phyloP scores from a whole-genome alignment of 306 rosid species.

The Cucurbita argyrosperma region DNA sequence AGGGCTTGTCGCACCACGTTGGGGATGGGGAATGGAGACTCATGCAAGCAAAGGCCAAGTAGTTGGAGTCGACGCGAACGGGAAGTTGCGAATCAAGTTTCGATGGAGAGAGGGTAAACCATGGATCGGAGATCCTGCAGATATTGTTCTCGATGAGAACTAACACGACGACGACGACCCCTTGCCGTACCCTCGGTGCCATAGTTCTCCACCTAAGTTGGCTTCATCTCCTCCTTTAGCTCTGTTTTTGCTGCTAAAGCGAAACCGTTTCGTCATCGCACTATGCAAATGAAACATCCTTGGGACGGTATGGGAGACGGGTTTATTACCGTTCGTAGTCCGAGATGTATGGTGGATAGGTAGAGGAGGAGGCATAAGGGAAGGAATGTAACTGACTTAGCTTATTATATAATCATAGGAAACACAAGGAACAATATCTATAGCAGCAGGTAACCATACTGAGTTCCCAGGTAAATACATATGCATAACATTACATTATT shows the following conservation, averaged over 20 bases:
- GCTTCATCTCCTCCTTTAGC: neutral
- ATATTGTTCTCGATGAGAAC: slow-evolving; percentile 53
- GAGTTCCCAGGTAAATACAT: neutral
- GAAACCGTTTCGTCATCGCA: neutral
- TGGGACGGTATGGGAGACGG: neutral
- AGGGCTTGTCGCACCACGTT: slow-evolving; percentile 71
- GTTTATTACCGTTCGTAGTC: neutral
- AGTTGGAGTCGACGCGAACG: slow-evolving; percentile 89
- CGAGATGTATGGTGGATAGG: neutral
- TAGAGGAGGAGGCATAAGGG: neutral
- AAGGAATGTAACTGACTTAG: neutral
- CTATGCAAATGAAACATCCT: neutral
- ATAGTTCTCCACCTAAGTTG: neutral
- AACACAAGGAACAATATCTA: neutral
- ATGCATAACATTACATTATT: neutral
- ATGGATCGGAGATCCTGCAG: slow-evolving; percentile 97
- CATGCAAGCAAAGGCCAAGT: slow-evolving; percentile 86
- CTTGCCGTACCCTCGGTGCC: neutral
- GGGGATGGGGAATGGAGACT: slow-evolving; percentile 99
- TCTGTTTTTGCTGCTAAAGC: neutral
- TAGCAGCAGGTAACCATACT: neutral
- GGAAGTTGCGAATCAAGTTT: slow-evolving; percentile 78
- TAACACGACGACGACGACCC: neutral
- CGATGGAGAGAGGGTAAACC: slow-evolving; percentile 98
- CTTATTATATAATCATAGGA: neutral